Evolutionary conservation across 1,284 basidiomycete species (phyloP), one percentile per base, ranked within the genome.

Genomic region (Malassezia vespertilionis): DNA sequence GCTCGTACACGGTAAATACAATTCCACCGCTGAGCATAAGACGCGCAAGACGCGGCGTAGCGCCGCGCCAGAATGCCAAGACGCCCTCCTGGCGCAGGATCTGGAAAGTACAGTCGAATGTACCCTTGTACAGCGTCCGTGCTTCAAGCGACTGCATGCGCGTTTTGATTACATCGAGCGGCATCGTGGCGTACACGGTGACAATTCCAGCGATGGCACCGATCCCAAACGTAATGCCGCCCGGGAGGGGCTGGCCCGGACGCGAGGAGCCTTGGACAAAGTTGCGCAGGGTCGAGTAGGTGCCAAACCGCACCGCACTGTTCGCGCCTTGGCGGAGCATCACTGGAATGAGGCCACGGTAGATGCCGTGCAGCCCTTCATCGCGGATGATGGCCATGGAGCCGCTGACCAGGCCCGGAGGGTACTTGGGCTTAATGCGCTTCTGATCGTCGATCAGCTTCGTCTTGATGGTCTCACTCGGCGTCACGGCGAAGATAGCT

Each of bases 381-480:
- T 87, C 80, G 31, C 77, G 76, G 17, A 96, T 77, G 50, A 96
- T 96, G 14, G 79, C 77, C 10, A 75, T 70, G 1, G 89, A 86
- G 17, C 90, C 93, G 57, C 93, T 86, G 5, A 87, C 65, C 22
- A 95, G 75, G n/a, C 90, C 89, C 33, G 80, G 80, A 4, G 63
- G 63, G 72, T 86, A 96, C 61, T 82, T 80, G 3, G 90, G 90
- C 54, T 80, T 77, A 0, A 83, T 78, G 17, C 82, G 79, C 71
- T 89, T 87, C 4, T 86, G 81, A 62, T 96, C 91, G 67, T 91
- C 89, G 56, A 97, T 91, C 54, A 96, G 80, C 71, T 96, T 96
- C n/a, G 91, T 97, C 88, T 97, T 97, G 76, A 97, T 95, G 0
- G 91, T 96, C 73, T 97, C 91, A 7, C 86, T 89, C 1, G 91